Percentiles rank a stretch among this genome's conserved stretches.
Evolutionary conservation across 768 basidiomycete genomes (phyloP).

Genomic region (Galerina marginata): DNA sequence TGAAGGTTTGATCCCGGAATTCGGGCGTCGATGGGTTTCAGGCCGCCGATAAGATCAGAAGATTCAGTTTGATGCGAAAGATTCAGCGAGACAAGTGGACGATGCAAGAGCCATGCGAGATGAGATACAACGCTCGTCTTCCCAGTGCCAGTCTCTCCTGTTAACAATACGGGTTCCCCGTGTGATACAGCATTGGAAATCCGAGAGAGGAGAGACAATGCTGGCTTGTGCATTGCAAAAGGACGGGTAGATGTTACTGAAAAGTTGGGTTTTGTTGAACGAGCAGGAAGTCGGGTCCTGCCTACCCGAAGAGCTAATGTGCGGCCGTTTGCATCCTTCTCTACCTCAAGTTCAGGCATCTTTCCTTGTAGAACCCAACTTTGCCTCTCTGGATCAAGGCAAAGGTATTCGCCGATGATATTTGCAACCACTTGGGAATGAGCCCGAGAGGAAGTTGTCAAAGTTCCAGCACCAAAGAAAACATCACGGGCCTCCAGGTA

Average conservation of each 20-base stretch:
- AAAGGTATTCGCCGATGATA: constrained; percentile 65
- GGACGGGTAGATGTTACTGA: constrained; percentile 50
- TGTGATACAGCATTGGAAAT: constrained; percentile 76
- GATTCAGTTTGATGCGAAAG: constrained; percentile 96
- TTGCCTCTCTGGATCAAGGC: constrained; percentile 70
- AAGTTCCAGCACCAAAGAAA: constrained; percentile 79
- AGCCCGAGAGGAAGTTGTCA: constrained; percentile 55
- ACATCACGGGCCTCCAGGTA: constrained; percentile 89
- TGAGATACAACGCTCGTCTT: constrained; percentile 94
- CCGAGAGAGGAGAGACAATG: constrained; percentile 77
- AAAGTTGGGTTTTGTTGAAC: constrained; percentile 42
- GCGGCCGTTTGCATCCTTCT: constrained; percentile 70
- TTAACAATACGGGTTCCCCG: constrained; percentile 85
- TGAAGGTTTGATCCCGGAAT: constrained; percentile 76
- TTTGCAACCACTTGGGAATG: constrained; percentile 55
- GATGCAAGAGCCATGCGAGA: constrained; percentile 77
- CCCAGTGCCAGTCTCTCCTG: constrained; percentile 99
- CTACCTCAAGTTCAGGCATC: constrained; percentile 68
- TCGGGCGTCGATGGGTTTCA: constrained; percentile 93
- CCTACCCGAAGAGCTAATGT: constrained; percentile 65
- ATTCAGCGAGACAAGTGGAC: constrained; percentile 87
- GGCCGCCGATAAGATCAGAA: constrained; percentile 91
- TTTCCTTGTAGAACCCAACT: constrained; percentile 73
- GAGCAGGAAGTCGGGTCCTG: constrained; percentile 60
- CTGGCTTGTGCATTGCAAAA: constrained; percentile 90